Base-by-base conservation (phyloP, 1,284 basidiomycete genomes). In the Boletus austroedulis region DNA sequence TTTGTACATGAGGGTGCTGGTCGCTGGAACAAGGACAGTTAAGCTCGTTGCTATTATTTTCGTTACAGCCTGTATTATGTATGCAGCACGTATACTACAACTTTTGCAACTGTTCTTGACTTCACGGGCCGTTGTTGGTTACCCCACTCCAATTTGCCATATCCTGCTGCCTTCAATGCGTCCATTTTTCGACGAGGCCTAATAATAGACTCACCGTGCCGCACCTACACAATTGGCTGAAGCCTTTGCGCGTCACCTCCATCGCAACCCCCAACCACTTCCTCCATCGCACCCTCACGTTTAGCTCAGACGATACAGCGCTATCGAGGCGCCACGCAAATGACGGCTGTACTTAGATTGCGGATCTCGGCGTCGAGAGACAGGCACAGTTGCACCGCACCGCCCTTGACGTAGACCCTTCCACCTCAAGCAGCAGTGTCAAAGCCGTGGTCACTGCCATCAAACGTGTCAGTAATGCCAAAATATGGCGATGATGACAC, bases 361-460 rank as follows among this genome's bases (percentile, higher is more conserved):
- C 61, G 63, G 23, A 75, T 62, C 61, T 70, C 55, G 5, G 31
- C 67, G 70, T 17, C 58, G 50, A 76, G 59, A 12, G 66, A 72
- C 4, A 75, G 62, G 21, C 68, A 54, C 4, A 62, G 59, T 15
- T 4, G n/a, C n/a, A n/a, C n/a, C n/a, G 67, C 59, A 32, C 72
- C 67, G 5, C 64, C 71, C 51, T 75, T 69, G 24, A 77, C 19
- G 14, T 71, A 62, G 11, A 65, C 53, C 74, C 76, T 24, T 62
- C 43, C 0, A 66, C 69, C 2, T 68, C 56, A 17, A 77, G 57
- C 0, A 76, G 47, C 36, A 2, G 56, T 48, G 34, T 77, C 70
- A 9, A 77, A 56, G 5, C 72, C 70, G 3, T 69, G 64, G 14
- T 73, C n/a, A n/a, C n/a, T n/a, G n/a, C n/a, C 71, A 26, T 62